Evolutionary conservation across 2,329 filamentous ascomycete genomes (phyloP), one percentile per base, ranked within the genome.

Genomic region (Botrytis tulipae): DNA sequence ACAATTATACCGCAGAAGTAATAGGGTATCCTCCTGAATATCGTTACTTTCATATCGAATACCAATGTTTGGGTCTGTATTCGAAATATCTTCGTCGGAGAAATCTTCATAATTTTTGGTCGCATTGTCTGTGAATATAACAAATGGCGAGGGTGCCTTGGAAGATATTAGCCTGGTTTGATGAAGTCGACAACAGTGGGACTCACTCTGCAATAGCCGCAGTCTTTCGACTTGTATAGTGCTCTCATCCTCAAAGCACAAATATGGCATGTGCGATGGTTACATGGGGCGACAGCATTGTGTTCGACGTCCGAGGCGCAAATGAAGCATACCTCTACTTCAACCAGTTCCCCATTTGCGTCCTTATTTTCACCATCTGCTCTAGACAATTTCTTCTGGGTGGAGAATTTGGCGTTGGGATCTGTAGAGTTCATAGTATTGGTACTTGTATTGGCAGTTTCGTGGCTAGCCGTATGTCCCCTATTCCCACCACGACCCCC

Each of bases 251-350:
- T 89, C 78, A 99, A 84, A 16, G 94, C 92, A 82, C 96, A 99
- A 77, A 98, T 97, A 84, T 99, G 96, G 82, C 96, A 99, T 67
- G 95, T 98, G 73, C 93, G 89, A 84, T 99, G 96, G 82, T 98
- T 98, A 84, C 96, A 99, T 32, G 96, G 95, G 46, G 95, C 91
- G 76, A 99, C 90, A 16, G 95, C 92, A 78, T 93, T 91, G 84
- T 98, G 94, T 67, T 92, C 90, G 66, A 99, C 91, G 3, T 91
- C 89, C 77, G 95, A 97, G 73, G 96, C 95, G 83, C 96, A 99
- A 80, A 99, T 99, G 83, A 98, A 98, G 88, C 96, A 99, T 75
- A 98, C 88, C 76, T 98, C 94, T 40, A 87, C 91, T 73, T 94
- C 92, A 44, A 85, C 85, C 6, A 83, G 84, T 74, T 82, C 81